phyloP scores from a whole-genome alignment of 208 protist species.

The Giardia muris region DNA sequence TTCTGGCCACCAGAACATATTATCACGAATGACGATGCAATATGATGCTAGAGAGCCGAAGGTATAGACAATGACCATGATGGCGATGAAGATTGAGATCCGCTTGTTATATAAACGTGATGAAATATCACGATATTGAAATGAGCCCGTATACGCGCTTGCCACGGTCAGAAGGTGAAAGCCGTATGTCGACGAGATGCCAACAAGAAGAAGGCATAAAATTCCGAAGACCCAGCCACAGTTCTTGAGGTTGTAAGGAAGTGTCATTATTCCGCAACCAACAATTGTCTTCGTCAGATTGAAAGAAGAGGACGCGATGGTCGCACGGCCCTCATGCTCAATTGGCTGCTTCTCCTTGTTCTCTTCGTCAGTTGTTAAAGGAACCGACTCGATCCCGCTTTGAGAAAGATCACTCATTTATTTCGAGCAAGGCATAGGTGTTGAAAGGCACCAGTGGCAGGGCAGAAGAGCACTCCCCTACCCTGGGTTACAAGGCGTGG shows the following conservation, averaged over 20 bases:
- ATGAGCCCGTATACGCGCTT: background rate
- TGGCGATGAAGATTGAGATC: background rate
- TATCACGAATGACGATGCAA: background rate
- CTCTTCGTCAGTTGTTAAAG: too few relatives aligned
- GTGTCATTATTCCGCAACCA: background rate
- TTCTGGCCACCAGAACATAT: constrained; percentile 23
- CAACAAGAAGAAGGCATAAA: background rate
- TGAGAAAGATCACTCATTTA: too few relatives aligned
- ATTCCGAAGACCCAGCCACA: background rate
- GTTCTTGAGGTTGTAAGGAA: background rate
- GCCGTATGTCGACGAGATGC: background rate
- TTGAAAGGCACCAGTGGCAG: too few relatives aligned
- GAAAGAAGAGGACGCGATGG: background rate
- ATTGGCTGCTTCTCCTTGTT: background rate
- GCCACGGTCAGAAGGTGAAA: constrained; percentile 8
- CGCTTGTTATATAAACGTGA: background rate
- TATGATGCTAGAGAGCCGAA: constrained; percentile 3
- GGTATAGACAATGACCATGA: background rate
- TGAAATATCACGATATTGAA: background rate
- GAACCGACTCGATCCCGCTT: too few relatives aligned
- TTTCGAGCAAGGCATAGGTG: too few relatives aligned
- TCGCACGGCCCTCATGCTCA: background rate
- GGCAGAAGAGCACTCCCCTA: too few relatives aligned
- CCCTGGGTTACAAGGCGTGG: too few relatives aligned
- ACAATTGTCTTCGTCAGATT: background rate